A percentile compares a stretch with the other conserved stretches of the same genome.
These are phyloP conservation scores for Polyplosphaeria fusca DNA, from an alignment of 495 filamentous ascomycete species.

Conservation along the genomic window DNA sequence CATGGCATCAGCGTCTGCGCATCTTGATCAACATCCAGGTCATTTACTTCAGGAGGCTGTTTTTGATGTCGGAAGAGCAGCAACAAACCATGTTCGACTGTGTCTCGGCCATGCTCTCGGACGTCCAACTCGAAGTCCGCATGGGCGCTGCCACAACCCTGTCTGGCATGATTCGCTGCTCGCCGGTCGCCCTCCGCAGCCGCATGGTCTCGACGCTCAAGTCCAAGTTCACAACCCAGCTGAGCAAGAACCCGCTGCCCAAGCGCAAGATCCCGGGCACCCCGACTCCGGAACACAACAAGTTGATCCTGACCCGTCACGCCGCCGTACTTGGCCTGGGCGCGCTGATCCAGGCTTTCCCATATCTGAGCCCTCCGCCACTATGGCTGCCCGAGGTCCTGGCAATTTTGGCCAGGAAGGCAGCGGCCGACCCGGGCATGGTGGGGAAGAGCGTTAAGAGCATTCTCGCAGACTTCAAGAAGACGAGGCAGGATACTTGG, in stretches of 20 bases:
- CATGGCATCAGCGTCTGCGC: conserved; percentile 97
- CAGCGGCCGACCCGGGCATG: conserved; percentile 83
- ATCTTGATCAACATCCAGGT: conserved; percentile 99
- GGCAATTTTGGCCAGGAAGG: conserved; percentile 76
- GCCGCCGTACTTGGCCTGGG: conserved; percentile 91
- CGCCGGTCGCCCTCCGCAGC: conserved; percentile 74
- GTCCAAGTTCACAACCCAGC: conserved; percentile 70
- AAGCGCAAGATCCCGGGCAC: conserved; percentile 57
- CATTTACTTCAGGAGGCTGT: conserved; percentile 95
- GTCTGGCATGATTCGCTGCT: conserved; percentile 97
- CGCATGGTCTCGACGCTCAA: conserved; percentile 72
- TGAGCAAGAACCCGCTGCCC: conserved; percentile 79
- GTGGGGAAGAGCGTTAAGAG: conserved; percentile 97
- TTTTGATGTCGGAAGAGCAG: conserved; percentile 75
- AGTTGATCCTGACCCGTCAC: conserved; percentile 76
- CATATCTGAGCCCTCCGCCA: conserved; percentile 89
- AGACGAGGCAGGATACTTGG: conserved; percentile 99
- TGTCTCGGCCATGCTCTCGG: conserved; percentile 89
- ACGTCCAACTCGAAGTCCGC: conserved; percentile 89
- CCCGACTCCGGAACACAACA: conserved; percentile 80
- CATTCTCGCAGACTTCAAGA: conserved; percentile 96
- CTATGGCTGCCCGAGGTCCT: conserved; percentile 91
- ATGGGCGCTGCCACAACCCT: conserved; percentile 87
- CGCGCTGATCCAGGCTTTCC: conserved; percentile 92
- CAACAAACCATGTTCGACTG: conserved; percentile 81